Evolutionary conservation across 176 grass and related monocot genomes (phyloP).

Genomic region (Lolium rigidum): DNA sequence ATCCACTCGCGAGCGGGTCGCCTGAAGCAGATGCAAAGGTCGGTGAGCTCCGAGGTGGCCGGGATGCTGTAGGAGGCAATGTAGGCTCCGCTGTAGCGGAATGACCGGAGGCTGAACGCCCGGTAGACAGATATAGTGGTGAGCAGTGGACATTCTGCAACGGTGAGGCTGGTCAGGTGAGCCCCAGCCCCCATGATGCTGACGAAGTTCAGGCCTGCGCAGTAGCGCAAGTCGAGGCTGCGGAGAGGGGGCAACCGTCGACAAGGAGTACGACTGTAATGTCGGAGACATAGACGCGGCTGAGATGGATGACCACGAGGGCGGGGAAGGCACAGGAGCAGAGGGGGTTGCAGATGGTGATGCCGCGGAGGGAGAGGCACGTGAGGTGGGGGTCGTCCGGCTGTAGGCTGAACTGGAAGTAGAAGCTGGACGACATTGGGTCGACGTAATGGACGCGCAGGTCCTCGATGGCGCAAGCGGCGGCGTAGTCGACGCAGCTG

Average conservation of each 20-base stretch:
- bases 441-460: conserved; percentile 20
- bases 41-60: neutral
- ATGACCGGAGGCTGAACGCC: too few relatives aligned
- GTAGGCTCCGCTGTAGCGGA: neutral
- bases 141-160: conserved; percentile 45
- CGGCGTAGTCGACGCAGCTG: too few relatives aligned
- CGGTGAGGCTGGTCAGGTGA: conserved; percentile 49
- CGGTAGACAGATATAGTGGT: neutral
- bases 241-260: conserved; percentile 42
- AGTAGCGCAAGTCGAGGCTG: too few relatives aligned
- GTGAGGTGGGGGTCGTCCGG: conserved; percentile 12
- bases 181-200: conserved; percentile 12
- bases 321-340: conserved; percentile 14
- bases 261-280: neutral
- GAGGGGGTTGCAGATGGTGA: neutral
- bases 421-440: neutral
- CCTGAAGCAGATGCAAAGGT: too few relatives aligned
- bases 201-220: neutral
- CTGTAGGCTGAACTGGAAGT: neutral
- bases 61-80: neutral
- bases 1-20: rapidly evolving
- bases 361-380: conserved; percentile 22
- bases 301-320: conserved; percentile 30
- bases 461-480: too few relatives aligned
- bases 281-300: neutral